A percentile compares a stretch with the other conserved stretches of the same genome.
These are phyloP conservation scores for Aspergillus jensenii DNA, from an alignment of 2,329 filamentous ascomycete species.

Conservation along the genomic window DNA sequence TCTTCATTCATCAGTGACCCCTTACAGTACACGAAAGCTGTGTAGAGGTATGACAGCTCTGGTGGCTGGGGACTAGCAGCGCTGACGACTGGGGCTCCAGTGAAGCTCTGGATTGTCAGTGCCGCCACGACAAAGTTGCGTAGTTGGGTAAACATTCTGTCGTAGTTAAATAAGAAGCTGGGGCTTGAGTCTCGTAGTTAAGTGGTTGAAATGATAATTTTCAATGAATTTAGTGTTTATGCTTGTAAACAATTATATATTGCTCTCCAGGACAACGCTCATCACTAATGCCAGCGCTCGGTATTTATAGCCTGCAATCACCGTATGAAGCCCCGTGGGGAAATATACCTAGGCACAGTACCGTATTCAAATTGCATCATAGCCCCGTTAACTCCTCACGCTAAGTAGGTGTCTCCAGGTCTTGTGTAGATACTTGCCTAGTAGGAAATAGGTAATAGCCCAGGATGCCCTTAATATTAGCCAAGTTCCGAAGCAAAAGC, in stretches of 20 bases:
- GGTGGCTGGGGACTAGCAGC: constrained; percentile 12
- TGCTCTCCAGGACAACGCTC: too few relatives aligned
- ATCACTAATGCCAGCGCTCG: background rate
- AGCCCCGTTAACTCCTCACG: background rate
- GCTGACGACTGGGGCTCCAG: background rate
- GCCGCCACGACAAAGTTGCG: background rate
- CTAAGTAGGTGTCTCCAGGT: background rate
- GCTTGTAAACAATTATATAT: too few relatives aligned
- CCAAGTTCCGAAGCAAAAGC: background rate
- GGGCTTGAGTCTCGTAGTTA: too few relatives aligned
- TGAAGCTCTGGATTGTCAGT: constrained; percentile 1
- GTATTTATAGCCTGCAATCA: background rate
- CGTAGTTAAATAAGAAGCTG: background rate
- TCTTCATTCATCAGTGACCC: constrained; percentile 17
- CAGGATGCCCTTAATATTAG: background rate
- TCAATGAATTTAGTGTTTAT: too few relatives aligned
- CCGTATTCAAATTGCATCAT: background rate
- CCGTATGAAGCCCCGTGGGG: background rate
- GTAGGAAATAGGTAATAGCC: background rate
- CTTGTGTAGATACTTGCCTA: background rate
- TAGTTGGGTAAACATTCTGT: background rate
- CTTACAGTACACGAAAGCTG: constrained; percentile 23
- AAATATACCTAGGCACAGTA: background rate
- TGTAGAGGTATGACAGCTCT: constrained; percentile 25
- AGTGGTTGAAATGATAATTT: too few relatives aligned